Evolutionary conservation across 1,284 basidiomycete genomes (phyloP).

Genomic region (Trametes polyzona): DNA sequence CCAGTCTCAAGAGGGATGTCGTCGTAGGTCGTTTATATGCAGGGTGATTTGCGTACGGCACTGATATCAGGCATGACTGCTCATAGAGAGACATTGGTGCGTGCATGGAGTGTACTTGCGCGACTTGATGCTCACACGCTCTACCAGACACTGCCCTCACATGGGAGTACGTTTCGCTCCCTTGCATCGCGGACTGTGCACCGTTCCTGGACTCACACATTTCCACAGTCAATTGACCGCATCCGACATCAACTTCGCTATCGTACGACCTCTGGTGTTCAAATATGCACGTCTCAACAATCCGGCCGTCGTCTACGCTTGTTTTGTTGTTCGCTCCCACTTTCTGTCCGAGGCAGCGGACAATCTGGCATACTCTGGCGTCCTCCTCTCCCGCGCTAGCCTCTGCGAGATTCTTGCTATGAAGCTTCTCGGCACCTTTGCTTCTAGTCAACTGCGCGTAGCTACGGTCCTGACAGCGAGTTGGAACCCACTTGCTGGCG

Average conservation of each 20-base stretch:
- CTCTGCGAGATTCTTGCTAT: slow-evolving; percentile 86
- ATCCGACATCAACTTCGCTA: slow-evolving; percentile 82
- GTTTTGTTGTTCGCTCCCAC: slow-evolving; percentile 68
- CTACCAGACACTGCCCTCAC: slow-evolving; percentile 71
- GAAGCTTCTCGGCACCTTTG: slow-evolving; percentile 80
- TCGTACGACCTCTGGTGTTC: slow-evolving; percentile 79
- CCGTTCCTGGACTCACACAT: not conserved
- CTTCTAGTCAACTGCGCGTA: slow-evolving; percentile 71
- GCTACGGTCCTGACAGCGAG: slow-evolving; percentile 77
- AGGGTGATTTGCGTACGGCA: not conserved
- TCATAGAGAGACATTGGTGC: slow-evolving; percentile 51
- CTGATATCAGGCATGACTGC: not conserved
- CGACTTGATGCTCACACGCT: slow-evolving; percentile 18
- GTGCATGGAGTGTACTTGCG: not conserved
- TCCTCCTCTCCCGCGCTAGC: slow-evolving; percentile 72
- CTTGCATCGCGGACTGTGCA: not conserved
- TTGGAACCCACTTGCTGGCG: slow-evolving; percentile 84
- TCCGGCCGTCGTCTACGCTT: slow-evolving; percentile 73
- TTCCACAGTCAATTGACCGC: slow-evolving; percentile 72
- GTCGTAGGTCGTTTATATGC: slow-evolving; percentile 48
- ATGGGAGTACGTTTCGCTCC: slow-evolving; percentile 63
- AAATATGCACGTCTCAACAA: slow-evolving; percentile 80
- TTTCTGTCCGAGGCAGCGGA: slow-evolving; percentile 55
- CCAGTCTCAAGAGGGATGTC: slow-evolving; percentile 68
- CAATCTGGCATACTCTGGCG: slow-evolving; percentile 76